These are phyloP conservation scores for Combretum micranthum DNA, from an alignment of 345 rosid genomes.

Conservation along the genomic window DNA sequence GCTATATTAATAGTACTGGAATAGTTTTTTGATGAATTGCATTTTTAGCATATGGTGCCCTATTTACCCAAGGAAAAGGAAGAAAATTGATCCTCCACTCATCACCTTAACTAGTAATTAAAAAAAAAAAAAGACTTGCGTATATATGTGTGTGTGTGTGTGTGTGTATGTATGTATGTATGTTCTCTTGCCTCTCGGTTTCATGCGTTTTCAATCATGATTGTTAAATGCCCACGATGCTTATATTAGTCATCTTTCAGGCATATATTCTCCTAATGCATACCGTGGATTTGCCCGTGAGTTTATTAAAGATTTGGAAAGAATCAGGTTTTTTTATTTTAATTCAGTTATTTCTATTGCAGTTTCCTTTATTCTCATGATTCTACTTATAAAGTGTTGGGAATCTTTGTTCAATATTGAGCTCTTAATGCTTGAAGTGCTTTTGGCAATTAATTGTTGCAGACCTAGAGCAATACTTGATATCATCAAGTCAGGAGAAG, in stretches of 20 bases:
- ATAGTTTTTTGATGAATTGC: too few species aligned
- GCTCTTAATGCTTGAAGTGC: not conserved
- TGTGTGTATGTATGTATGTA: too few species aligned
- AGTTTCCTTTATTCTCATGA: not conserved
- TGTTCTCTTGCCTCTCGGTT: too few species aligned
- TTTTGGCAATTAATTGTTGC: conserved; percentile 13
- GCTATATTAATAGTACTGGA: too few species aligned
- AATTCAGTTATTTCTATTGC: not conserved
- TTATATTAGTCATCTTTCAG: conserved; percentile 27
- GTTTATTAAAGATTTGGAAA: conserved; percentile 91
- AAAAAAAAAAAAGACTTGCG: too few species aligned
- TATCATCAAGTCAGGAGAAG: conserved; percentile 81
- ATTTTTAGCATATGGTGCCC: too few species aligned
- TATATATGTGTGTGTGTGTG: too few species aligned
- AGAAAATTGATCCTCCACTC: too few species aligned
- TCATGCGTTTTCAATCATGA: too few species aligned
- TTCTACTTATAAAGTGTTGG: not conserved
- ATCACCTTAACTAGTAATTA: too few species aligned
- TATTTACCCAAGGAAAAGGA: too few species aligned
- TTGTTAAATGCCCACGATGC: too few species aligned
- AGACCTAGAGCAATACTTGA: conserved; percentile 91
- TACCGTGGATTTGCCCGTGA: conserved; percentile 95
- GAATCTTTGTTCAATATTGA: not conserved
- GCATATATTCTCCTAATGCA: conserved; percentile 95
- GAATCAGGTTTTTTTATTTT: conserved; percentile 54